A percentile compares a stretch with the other conserved stretches of the same genome.
Conservation (phyloP, 768 basidiomycete genomes). For the Lactarius tabidus region DNA sequence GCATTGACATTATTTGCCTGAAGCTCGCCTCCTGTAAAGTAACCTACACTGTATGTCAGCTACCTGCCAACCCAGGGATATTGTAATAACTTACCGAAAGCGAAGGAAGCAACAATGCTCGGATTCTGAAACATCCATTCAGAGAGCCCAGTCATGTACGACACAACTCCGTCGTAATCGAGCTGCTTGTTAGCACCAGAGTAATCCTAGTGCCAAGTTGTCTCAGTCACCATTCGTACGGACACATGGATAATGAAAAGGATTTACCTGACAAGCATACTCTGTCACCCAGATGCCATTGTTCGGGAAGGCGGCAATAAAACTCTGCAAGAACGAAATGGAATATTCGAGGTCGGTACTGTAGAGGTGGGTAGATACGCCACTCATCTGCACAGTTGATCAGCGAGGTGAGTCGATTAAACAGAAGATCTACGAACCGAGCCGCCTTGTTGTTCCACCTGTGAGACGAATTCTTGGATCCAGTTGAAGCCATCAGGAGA, state of each 20-base stretch:
- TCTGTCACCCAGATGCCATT: constrained; percentile 58
- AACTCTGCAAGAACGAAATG: constrained; percentile 45
- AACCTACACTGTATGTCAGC: constrained; percentile 34
- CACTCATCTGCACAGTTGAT: constrained; percentile 44
- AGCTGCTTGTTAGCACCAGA: constrained; percentile 42
- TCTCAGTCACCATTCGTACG: background rate
- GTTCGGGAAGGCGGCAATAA: constrained; percentile 43
- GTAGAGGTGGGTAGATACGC: constrained; percentile 67
- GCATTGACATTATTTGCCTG: constrained; percentile 44
- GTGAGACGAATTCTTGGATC: constrained; percentile 55
- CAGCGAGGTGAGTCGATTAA: background rate
- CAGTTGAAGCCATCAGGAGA: constrained; percentile 56
- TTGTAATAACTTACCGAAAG: constrained; percentile 54
- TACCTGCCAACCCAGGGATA: background rate
- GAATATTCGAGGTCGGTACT: constrained; percentile 46
- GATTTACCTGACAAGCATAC: constrained; percentile 58
- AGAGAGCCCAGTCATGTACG: too few species aligned
- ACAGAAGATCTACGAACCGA: constrained; percentile 33
- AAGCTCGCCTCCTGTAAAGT: constrained; percentile 47
- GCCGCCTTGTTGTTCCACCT: constrained; percentile 45
- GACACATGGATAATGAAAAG: background rate
- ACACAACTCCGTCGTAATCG: constrained; percentile 38
- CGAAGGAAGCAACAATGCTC: constrained; percentile 41
- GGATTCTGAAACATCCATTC: constrained; percentile 46
- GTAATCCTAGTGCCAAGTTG: constrained; percentile 46